Conservation (phyloP, 139 green algal genomes). For the Coccomyxa sp. region DNA sequence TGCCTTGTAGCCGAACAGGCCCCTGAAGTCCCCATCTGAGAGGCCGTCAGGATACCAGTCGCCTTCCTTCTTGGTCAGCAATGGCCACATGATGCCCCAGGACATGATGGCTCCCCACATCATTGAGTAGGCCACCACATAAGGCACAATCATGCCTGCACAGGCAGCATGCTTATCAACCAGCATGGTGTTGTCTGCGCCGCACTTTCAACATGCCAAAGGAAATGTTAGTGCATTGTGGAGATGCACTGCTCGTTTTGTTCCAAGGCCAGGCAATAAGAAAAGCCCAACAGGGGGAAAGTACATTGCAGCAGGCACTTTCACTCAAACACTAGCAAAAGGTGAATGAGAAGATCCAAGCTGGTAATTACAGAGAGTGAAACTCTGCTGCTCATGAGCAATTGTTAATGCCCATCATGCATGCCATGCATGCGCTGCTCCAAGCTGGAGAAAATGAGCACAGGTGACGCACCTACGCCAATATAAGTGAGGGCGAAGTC, state of each 20-base stretch:
- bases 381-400: not conserved
- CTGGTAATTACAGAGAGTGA: not conserved
- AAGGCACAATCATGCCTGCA: constrained; percentile 32
- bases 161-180: not conserved
- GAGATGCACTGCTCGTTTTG: not conserved
- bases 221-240: not conserved
- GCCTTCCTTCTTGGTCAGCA: constrained; percentile 22
- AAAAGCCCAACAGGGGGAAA: not conserved
- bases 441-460: not conserved
- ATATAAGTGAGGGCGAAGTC: constrained; percentile 4
- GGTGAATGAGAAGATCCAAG: not conserved
- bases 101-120: constrained; percentile 29
- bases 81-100: constrained; percentile 46
- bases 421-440: not conserved
- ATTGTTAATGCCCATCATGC: not conserved
- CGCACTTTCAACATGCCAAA: not conserved
- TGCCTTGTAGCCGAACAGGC: constrained; percentile 48
- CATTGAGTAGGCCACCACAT: constrained; percentile 43
- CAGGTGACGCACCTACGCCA: not conserved
- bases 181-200: not conserved
- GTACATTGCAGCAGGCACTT: not conserved
- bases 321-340: too few relatives aligned
- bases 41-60: constrained; percentile 42
- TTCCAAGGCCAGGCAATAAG: not conserved
- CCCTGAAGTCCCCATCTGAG: constrained; percentile 16